Evolutionary conservation across 371 early-diverging fungal genomes (phyloP).

Genomic region (Blastocladiella emersonii): DNA sequence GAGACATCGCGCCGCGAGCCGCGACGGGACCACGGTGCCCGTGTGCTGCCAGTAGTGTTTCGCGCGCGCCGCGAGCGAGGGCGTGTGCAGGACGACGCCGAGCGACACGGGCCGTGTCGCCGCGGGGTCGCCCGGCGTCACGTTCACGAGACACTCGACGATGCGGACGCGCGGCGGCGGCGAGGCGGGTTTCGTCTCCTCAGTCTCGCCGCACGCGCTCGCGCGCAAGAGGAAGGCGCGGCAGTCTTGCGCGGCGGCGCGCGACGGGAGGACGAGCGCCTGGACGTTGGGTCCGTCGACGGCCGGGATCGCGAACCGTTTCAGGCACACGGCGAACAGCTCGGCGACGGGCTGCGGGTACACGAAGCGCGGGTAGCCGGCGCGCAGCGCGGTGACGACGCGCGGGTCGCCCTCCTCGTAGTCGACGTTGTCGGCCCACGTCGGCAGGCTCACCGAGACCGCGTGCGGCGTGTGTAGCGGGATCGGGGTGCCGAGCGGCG

Average conservation of each 20-base stretch:
- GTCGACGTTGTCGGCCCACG: slow-evolving; percentile 74
- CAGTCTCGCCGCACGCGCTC: no score
- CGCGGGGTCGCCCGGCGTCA: no score
- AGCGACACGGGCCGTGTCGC: no score
- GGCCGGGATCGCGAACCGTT: slow-evolving; percentile 44
- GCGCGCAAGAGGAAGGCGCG: slow-evolving; percentile 51
- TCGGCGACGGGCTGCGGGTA: slow-evolving; percentile 18
- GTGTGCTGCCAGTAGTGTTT: slow-evolving; percentile 95
- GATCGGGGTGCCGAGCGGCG: slow-evolving; percentile 40
- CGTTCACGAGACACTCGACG: no score
- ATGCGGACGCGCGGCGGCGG: no score
- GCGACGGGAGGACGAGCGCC: slow-evolving; percentile 59
- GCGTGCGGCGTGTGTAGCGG: slow-evolving; percentile 69
- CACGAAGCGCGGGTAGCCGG: slow-evolving; percentile 93
- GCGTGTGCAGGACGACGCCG: no score
- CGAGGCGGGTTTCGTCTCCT: no score
- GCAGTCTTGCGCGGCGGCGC: slow-evolving; percentile 51
- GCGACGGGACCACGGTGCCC: slow-evolving; percentile 74
- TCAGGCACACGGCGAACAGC: slow-evolving; percentile 34
- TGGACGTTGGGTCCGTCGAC: no score
- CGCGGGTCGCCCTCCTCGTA: slow-evolving; percentile 76
- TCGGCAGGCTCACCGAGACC: slow-evolving; percentile 84
- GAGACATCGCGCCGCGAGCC: no score
- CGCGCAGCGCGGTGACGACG: slow-evolving; percentile 55
- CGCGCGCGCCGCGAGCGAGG: no score